Percentiles rank a stretch among this genome's conserved stretches.
Evolutionary conservation across 208 protist species (phyloP).

Genomic region (Trichomonas gallinae): DNA sequence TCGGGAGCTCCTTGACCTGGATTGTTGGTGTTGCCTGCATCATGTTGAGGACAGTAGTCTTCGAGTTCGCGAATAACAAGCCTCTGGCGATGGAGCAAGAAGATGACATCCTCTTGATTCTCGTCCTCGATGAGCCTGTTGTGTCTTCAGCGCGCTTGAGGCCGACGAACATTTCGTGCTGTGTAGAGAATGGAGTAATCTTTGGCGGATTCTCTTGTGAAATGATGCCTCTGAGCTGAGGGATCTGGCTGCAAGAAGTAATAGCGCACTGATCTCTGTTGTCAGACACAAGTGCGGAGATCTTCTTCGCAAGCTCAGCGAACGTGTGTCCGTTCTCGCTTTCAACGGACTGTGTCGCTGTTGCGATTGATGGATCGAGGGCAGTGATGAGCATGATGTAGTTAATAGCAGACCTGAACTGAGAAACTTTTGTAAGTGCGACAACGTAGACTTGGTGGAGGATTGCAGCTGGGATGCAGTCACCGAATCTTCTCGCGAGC

Average conservation of each 20-base stretch:
- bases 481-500: neutral
- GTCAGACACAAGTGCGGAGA: neutral
- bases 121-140: neutral
- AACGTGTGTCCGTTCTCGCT: neutral
- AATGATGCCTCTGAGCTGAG: neutral
- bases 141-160: neutral
- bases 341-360: neutral
- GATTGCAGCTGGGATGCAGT: neutral
- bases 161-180: neutral
- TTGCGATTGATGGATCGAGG: neutral
- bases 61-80: neutral
- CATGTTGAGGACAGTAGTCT: neutral
- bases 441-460: neutral
- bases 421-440: conserved; percentile 36
- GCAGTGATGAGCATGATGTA: conserved; percentile 50
- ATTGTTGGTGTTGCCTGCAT: neutral
- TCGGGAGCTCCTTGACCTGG: neutral
- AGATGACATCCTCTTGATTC: neutral
- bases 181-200: neutral
- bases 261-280: neutral
- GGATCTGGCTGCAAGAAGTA: neutral
- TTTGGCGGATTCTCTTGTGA: neutral
- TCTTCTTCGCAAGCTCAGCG: neutral
- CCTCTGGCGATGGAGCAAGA: neutral
- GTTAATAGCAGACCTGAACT: conserved; percentile 66